Percentiles rank a stretch among this genome's conserved stretches.
These are phyloP conservation scores for Vigna trinervia DNA, from an alignment of 306 rosid species.

Conservation along the genomic window DNA sequence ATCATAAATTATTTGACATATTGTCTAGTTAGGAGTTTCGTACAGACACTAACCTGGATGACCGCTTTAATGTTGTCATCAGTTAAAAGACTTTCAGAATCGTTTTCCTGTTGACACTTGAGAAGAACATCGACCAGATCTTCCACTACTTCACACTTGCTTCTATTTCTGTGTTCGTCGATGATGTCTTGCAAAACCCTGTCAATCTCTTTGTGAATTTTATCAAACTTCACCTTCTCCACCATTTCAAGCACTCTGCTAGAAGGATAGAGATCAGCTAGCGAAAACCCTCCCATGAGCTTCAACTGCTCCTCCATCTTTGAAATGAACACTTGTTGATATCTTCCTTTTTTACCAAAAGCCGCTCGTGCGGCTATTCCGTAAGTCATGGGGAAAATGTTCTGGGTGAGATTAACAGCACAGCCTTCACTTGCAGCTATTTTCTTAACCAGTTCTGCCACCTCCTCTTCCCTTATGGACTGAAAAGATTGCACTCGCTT, in stretches of 20 bases:
- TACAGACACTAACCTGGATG: conserved; percentile 22
- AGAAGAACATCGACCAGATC: conserved; percentile 48
- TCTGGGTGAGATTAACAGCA: conserved; percentile 30
- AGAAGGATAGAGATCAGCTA: conserved; percentile 44
- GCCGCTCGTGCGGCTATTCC: conserved; percentile 15
- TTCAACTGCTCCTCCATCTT: conserved; percentile 14
- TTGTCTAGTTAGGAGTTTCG: too few species aligned
- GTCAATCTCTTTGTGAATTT: conserved; percentile 21
- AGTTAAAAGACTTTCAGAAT: not conserved
- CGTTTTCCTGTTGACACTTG: conserved; percentile 18
- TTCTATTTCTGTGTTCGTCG: conserved; percentile 27
- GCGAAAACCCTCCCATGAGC: conserved; percentile 25
- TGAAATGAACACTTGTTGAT: conserved; percentile 5
- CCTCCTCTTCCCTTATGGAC: conserved; percentile 43
- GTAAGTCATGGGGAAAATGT: conserved; percentile 7
- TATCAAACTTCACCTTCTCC: not conserved
- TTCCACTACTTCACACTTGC: not conserved
- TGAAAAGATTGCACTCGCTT: conserved; percentile 46
- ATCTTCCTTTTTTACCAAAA: conserved; percentile 29
- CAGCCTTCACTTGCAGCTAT: conserved; percentile 41
- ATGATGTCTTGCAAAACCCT: conserved; percentile 37
- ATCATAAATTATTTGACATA: too few species aligned
- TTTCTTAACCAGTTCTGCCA: conserved; percentile 2
- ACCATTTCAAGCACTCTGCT: conserved; percentile 13
- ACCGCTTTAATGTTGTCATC: conserved; percentile 45